Conservation (phyloP, 2,329 filamentous ascomycete species). For the Fusarium staphyleae region DNA sequence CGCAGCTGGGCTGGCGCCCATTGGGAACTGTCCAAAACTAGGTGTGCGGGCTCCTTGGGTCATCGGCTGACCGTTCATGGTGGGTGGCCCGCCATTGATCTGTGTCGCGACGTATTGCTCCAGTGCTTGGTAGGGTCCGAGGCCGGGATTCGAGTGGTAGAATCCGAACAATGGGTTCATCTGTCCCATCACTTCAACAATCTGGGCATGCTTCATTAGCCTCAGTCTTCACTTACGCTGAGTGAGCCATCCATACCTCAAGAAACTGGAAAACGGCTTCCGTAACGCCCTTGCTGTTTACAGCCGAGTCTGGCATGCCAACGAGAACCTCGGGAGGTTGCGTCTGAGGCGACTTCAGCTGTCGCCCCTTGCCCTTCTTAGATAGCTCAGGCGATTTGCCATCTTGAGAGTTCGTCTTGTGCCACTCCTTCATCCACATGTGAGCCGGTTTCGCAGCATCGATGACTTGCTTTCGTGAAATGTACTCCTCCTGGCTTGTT, state of each 20-base stretch:
- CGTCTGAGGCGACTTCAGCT: constrained; percentile 65
- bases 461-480: constrained; percentile 72
- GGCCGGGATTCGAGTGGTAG: constrained; percentile 60
- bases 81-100: constrained; percentile 51
- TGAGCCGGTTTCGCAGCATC: constrained; percentile 68
- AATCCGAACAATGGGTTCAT: constrained; percentile 70
- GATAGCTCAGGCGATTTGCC: constrained; percentile 71
- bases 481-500: constrained; percentile 79
- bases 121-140: constrained; percentile 65
- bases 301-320: constrained; percentile 64
- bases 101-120: constrained; percentile 64
- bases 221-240: constrained; percentile 28
- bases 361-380: constrained; percentile 68
- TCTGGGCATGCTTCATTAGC: constrained; percentile 50
- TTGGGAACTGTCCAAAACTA: constrained; percentile 63
- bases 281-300: constrained; percentile 67
- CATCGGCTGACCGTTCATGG: constrained; percentile 58
- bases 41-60: constrained; percentile 60
- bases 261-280: constrained; percentile 69
- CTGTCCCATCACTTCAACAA: constrained; percentile 71
- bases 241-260: constrained; percentile 56
- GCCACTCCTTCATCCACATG: constrained; percentile 72
- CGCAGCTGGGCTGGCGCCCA: constrained; percentile 66
- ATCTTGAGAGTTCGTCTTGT: constrained; percentile 63
- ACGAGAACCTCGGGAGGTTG: constrained; percentile 64